These are phyloP conservation scores for Carex cristatella DNA, from an alignment of 176 grass and related monocot species.

Conservation along the genomic window DNA sequence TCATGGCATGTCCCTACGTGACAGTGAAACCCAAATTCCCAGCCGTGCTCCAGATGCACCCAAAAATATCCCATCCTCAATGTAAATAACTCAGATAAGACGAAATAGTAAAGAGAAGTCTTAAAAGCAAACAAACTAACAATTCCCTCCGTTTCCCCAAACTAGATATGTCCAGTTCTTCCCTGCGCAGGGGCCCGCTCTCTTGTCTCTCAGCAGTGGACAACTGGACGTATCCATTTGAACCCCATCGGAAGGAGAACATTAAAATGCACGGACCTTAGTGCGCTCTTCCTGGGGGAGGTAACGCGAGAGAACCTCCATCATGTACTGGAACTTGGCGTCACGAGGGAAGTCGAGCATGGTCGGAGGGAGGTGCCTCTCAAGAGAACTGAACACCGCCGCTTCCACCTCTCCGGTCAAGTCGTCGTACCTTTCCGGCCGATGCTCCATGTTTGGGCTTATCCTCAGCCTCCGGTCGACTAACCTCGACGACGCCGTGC, in stretches of 20 bases:
- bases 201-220: not conserved
- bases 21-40: not conserved
- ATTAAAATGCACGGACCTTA: slow-evolving; percentile 12
- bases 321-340: slow-evolving; percentile 25
- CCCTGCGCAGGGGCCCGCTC: not conserved
- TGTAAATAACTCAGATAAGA: not conserved
- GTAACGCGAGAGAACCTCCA: slow-evolving; percentile 24
- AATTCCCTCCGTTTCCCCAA: slow-evolving; percentile 6
- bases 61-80: not conserved
- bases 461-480: slow-evolving; percentile 23
- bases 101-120: not conserved
- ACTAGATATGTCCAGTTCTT: not conserved
- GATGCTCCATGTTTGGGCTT: slow-evolving; percentile 18
- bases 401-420: slow-evolving; percentile 16
- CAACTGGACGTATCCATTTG: slow-evolving; percentile 13
- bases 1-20: not conserved
- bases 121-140: not conserved
- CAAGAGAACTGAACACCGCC: slow-evolving; percentile 25
- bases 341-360: slow-evolving; percentile 15
- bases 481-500: not conserved
- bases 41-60: not conserved
- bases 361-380: slow-evolving; percentile 22
- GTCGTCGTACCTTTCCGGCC: slow-evolving; percentile 25
- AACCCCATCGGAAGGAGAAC: not conserved
- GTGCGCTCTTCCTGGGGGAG: slow-evolving; percentile 15